A percentile compares a stretch with the other conserved stretches of the same genome.
Evolutionary conservation across 2,329 filamentous ascomycete species (phyloP).

Genomic region (Fusarium begoniae): DNA sequence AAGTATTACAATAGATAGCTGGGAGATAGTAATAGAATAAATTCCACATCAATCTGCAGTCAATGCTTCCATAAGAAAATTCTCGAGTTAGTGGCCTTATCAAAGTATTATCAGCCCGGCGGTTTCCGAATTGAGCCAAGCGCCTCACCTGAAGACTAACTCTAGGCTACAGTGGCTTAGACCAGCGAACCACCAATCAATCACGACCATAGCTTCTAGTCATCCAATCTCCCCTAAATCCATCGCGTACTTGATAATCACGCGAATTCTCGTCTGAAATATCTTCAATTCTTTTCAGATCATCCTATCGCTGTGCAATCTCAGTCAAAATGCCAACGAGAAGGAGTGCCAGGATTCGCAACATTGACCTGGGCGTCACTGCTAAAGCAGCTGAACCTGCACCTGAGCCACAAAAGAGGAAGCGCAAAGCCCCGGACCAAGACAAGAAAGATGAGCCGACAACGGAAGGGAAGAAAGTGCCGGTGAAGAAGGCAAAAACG

Average conservation of each 20-base stretch:
- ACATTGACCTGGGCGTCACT: background rate
- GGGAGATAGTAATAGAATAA: too few species aligned
- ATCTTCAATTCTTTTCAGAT: background rate
- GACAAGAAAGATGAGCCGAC: background rate
- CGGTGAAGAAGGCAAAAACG: background rate
- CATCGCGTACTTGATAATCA: background rate
- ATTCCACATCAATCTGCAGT: accelerated
- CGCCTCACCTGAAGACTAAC: background rate
- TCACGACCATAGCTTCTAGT: background rate
- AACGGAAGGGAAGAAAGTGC: background rate
- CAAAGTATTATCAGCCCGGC: background rate
- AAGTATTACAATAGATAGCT: too few species aligned
- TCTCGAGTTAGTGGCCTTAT: accelerated
- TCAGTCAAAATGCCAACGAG: background rate
- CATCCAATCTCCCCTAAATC: background rate
- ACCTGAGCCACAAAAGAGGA: background rate
- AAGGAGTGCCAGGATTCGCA: background rate
- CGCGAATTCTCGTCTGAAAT: background rate
- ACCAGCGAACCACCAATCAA: background rate
- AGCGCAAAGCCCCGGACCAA: background rate
- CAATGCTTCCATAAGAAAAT: accelerated
- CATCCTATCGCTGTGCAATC: accelerated
- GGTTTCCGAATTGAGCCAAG: background rate
- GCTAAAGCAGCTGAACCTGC: background rate
- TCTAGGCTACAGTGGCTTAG: background rate